These are phyloP conservation scores for Penicillium sp. DNA, from an alignment of 2,329 filamentous ascomycete species.

Conservation along the genomic window DNA sequence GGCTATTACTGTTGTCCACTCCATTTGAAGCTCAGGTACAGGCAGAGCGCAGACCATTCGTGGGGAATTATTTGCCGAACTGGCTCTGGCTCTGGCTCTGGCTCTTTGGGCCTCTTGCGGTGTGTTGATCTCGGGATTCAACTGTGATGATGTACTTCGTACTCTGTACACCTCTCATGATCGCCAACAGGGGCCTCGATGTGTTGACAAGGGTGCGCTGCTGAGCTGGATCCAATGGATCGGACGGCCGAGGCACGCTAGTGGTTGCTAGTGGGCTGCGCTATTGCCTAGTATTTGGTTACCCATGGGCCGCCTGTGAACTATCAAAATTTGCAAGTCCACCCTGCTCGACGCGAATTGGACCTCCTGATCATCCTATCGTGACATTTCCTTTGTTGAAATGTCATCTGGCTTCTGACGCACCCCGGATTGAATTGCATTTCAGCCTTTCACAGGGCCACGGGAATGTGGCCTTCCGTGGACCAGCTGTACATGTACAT, in stretches of 20 bases:
- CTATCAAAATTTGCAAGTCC: constrained; percentile 4
- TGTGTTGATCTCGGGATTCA: constrained; percentile 1
- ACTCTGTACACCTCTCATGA: not conserved
- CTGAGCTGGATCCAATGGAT: constrained; percentile 21
- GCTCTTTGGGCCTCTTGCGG: not conserved
- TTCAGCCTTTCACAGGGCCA: constrained; percentile 1
- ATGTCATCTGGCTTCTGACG: not conserved
- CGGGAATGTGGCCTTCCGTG: not conserved
- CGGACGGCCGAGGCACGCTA: constrained; percentile 15
- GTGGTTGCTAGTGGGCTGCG: constrained; percentile 17
- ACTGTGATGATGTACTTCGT: not conserved
- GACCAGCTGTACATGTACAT: not conserved
- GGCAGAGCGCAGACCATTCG: not conserved
- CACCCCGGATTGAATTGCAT: constrained; percentile 7
- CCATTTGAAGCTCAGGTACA: not conserved
- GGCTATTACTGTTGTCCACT: not conserved
- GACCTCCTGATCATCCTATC: not conserved
- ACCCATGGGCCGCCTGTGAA: constrained; percentile 12
- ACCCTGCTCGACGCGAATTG: not conserved
- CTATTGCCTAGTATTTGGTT: constrained; percentile 21
- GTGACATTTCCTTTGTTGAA: not conserved
- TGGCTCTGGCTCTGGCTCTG: no score
- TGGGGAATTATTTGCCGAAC: not conserved
- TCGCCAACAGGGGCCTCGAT: constrained; percentile 5
- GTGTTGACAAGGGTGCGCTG: constrained; percentile 8